Conservation (phyloP, 1,284 basidiomycete species). For the Cutaneotrichosporon sp. region DNA sequence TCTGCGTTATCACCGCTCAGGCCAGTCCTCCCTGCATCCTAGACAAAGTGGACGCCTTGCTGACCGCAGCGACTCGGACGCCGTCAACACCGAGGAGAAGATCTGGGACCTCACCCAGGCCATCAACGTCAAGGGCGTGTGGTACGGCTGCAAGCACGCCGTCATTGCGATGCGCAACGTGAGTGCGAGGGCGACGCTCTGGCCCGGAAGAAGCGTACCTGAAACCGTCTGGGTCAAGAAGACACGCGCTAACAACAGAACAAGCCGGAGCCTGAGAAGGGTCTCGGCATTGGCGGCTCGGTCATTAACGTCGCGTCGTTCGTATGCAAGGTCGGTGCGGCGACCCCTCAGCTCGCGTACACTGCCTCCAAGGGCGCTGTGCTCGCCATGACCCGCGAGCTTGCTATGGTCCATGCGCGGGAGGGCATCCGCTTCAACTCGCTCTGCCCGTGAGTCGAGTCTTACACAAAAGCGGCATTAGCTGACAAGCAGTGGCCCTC, state of each 20-base stretch:
- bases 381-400: constrained; percentile 93
- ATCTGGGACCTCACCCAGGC: constrained; percentile 93
- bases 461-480: no score
- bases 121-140: constrained; percentile 96
- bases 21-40: no score
- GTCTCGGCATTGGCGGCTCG: constrained; percentile 76
- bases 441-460: constrained; percentile 81
- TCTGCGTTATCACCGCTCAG: no score
- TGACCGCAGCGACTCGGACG: constrained; percentile 67
- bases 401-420: constrained; percentile 93
- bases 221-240: no score
- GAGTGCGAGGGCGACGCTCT: no score
- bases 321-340: constrained; percentile 86
- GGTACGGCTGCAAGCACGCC: constrained; percentile 97
- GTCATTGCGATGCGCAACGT: constrained; percentile 82
- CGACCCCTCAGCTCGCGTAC: constrained; percentile 89
- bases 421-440: constrained; percentile 95
- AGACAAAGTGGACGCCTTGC: no score
- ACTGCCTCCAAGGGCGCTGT: constrained; percentile 70
- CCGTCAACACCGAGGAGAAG: constrained; percentile 88
- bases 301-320: constrained; percentile 97
- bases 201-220: no score
- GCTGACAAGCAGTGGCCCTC: constrained; percentile 62
- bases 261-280: constrained; percentile 70
- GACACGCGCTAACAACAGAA: constrained; percentile 57